These are phyloP conservation scores for Torulaspora maleeae DNA, from an alignment of 805 yeast species.

Conservation along the genomic window DNA sequence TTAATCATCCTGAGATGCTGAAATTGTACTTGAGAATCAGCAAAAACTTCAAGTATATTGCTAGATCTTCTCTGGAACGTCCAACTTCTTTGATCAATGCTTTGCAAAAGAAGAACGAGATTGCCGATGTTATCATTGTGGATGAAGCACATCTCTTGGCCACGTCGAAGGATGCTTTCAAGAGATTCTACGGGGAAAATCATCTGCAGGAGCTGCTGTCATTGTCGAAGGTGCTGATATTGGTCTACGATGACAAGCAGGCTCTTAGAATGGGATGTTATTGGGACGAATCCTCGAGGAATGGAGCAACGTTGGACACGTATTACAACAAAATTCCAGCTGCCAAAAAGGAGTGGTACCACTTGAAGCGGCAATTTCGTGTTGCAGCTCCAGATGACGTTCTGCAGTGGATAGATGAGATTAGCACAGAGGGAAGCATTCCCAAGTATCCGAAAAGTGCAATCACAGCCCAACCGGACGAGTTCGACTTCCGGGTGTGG, in stretches of 20 bases:
- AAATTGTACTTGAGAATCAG: constrained; percentile 42
- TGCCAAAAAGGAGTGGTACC: constrained; percentile 28
- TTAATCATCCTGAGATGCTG: constrained; percentile 47
- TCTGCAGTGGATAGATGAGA: constrained; percentile 38
- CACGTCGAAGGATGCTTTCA: constrained; percentile 43
- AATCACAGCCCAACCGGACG: constrained; percentile 10
- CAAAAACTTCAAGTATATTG: constrained; percentile 36
- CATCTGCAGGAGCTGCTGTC: constrained; percentile 41
- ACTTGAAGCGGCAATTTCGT: constrained; percentile 40
- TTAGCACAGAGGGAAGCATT: constrained; percentile 37
- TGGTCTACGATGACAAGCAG: constrained; percentile 45
- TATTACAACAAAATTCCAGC: constrained; percentile 22
- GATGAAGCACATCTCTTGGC: constrained; percentile 47
- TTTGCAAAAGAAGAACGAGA: constrained; percentile 26
- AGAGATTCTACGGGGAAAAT: constrained; percentile 42
- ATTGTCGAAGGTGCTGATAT: constrained; percentile 38
- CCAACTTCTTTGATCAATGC: constrained; percentile 44
- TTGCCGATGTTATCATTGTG: constrained; percentile 39
- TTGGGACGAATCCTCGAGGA: constrained; percentile 36
- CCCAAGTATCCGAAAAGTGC: constrained; percentile 33
- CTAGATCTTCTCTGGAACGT: constrained; percentile 40
- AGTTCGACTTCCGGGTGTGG: constrained; percentile 39
- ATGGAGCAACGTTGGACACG: constrained; percentile 37
- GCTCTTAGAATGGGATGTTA: constrained; percentile 45
- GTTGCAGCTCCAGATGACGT: constrained; percentile 40